A percentile compares a stretch with the other conserved stretches of the same genome.
Evolutionary conservation across 176 grass and related monocot species (phyloP).

Genomic region (Hsuehochloa calcarea): DNA sequence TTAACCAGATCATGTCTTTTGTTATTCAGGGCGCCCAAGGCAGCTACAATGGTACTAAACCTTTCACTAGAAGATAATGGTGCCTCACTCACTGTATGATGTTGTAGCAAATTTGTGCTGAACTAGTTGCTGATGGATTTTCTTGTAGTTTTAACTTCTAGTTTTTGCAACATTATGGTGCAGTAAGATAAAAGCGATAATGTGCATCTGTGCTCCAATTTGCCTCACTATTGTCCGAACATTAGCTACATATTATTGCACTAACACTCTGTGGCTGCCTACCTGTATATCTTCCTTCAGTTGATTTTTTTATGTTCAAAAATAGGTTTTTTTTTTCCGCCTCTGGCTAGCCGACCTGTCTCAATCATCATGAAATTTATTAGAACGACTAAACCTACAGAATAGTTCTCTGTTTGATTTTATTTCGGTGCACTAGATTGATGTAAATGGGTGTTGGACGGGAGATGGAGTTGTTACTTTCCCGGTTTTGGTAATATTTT

Average conservation of each 20-base stretch:
- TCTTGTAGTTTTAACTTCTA: slow-evolving; percentile 21
- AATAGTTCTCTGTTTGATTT: no score
- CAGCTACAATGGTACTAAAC: slow-evolving; percentile 88
- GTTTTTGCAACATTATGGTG: not conserved
- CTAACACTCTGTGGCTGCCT: not conserved
- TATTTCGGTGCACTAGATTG: not conserved
- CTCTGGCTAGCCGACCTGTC: not conserved
- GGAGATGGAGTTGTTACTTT: not conserved
- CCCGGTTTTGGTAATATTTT: not conserved
- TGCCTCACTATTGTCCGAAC: not conserved
- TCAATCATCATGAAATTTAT: not conserved
- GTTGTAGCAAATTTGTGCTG: not conserved
- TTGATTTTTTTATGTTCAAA: not conserved
- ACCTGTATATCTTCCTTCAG: not conserved
- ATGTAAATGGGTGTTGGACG: not conserved
- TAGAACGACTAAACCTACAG: not conserved
- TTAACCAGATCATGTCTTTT: slow-evolving; percentile 20
- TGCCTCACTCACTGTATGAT: slow-evolving; percentile 74
- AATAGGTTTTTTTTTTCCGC: not conserved
- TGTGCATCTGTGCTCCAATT: not conserved
- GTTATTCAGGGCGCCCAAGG: slow-evolving; percentile 85
- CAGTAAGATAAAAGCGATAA: not conserved
- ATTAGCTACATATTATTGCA: not conserved
- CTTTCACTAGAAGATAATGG: slow-evolving; percentile 83
- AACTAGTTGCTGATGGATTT: not conserved